Evolutionary conservation across 495 filamentous ascomycete species (phyloP), one percentile per base, ranked within the genome.

Genomic region (Friedmanniomyces simplex): DNA sequence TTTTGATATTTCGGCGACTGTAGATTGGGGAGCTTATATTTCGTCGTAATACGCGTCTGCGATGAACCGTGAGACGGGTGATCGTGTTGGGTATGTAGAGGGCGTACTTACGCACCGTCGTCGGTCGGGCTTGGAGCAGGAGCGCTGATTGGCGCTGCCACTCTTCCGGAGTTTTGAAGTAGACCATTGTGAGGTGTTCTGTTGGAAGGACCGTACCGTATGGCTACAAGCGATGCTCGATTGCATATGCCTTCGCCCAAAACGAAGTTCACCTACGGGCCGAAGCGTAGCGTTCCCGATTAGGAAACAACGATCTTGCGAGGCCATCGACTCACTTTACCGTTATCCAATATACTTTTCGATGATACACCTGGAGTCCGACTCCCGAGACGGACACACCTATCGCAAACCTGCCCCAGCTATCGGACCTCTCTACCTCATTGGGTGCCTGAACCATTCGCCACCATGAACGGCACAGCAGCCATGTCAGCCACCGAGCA

Each of bases 41-140:
- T 87, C 62, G 88, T 89, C 68, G 87, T 89, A 72, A 93, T 85
- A 63, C 82, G 73, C 21, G 88, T 87, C 89, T 93, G 65, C 25
- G 12, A 11, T 28, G n/a, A 18, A n/a, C 1, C 41, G 32, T 28
- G 57, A 60, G 46, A 41, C 60, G 54, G 50, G 39, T 43, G 36
- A 50, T 43, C 6, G 21, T 21, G 43, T n/a, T 4, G 6, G 13
- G 13, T 7, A 16, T 6, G 21, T 3, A 14, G 7, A 14, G 51
- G 21, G 12, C 10, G n/a, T 49, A 60, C 51, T 55, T 57, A 68
- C 77, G 57, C 78, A 85, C 83, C 12, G 79, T 79, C 11, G 79
- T 79, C 7, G 83, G 83, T 46, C 81, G 80, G 50, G 83, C 82
- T 66, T 84, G 72, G 42, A 85, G 70, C 30, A 86, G 75, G 32